Base-by-base conservation (phyloP, 768 basidiomycete species). In the Russula abietina region DNA sequence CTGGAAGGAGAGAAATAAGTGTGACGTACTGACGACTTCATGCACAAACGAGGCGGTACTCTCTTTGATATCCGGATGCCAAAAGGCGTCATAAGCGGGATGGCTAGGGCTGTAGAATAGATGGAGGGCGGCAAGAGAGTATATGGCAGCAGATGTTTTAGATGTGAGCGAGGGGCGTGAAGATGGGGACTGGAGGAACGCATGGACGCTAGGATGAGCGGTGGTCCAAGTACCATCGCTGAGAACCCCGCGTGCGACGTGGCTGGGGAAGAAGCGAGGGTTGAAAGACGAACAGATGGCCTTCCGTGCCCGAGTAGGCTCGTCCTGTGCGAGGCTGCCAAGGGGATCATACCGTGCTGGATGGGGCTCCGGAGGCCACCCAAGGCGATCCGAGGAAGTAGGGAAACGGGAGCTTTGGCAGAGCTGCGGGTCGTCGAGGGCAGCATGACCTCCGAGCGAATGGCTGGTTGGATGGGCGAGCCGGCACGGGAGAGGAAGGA, bases 181-280 rank as follows among this genome's bases (percentile, higher is more conserved):
- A 43, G 45, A 39, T 26, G 65, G 65, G 38, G 57, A 55, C n/a
- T 50, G 28, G 24, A 68, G 61, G 46, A 62, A 66, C 6, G 36
- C 65, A 22, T 54, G 48, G 28, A 68, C 65, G 48, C 32, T 46
- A n/a, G 67, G 67, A 28, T 68, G 67, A 22, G 55, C 36, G 22
- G 58, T 56, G 51, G 61, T 68, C 65, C 65, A 66, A 41, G 57
- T 58, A n/a, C 65, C 65, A 32, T 68, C 61, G 52, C 58, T 63
- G 65, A 68, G 61, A 50, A 68, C 65, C 52, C 67, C 67, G 26
- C 50, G 59, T 32, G 65, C 33, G 28, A 66, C 48, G 16, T n/a
- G 36, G 52, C 28, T 5, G 38, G 61, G 65, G 41, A 59, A 48
- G 49, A 52, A 52, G 51, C 43, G 57, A 28, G 59, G 61, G 32